A percentile compares a stretch with the other conserved stretches of the same genome.
phyloP scores from a whole-genome alignment of 1,284 basidiomycete genomes.

The Pseudozyma sp. region DNA sequence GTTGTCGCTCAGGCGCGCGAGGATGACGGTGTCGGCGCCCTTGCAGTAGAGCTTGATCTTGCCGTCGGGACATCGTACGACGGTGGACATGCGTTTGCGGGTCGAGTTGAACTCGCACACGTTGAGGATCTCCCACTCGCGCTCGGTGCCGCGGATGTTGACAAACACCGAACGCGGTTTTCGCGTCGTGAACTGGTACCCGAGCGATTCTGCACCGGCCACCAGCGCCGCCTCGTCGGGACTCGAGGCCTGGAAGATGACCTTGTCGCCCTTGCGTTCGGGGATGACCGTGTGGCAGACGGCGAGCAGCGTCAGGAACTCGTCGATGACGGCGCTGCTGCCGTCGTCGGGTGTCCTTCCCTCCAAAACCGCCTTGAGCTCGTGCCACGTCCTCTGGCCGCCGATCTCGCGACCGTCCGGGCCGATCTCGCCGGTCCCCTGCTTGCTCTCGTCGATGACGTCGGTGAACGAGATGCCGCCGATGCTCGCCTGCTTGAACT shows the following conservation, averaged over 20 bases:
- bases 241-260: constrained; percentile 92
- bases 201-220: constrained; percentile 89
- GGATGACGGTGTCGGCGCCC: constrained; percentile 93
- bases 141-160: constrained; percentile 78
- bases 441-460: constrained; percentile 83
- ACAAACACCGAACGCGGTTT: constrained; percentile 96
- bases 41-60: constrained; percentile 95
- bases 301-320: constrained; percentile 90
- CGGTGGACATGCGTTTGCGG: constrained; percentile 95
- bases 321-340: constrained; percentile 75
- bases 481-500: constrained; percentile 91
- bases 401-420: constrained; percentile 71
- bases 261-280: constrained; percentile 78
- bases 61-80: constrained; percentile 88
- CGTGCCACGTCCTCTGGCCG: constrained; percentile 79
- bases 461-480: constrained; percentile 91
- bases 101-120: constrained; percentile 99
- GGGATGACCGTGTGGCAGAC: constrained; percentile 99
- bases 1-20: constrained; percentile 59
- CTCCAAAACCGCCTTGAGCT: constrained; percentile 74
- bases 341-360: constrained; percentile 70
- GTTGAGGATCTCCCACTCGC: constrained; percentile 92
- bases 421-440: constrained; percentile 71
- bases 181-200: constrained; percentile 92
- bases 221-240: constrained; percentile 98